A percentile compares a stretch with the other conserved stretches of the same genome.
These are phyloP conservation scores for Trypanosoma caninum DNA, from an alignment of 208 protist species.

Conservation along the genomic window DNA sequence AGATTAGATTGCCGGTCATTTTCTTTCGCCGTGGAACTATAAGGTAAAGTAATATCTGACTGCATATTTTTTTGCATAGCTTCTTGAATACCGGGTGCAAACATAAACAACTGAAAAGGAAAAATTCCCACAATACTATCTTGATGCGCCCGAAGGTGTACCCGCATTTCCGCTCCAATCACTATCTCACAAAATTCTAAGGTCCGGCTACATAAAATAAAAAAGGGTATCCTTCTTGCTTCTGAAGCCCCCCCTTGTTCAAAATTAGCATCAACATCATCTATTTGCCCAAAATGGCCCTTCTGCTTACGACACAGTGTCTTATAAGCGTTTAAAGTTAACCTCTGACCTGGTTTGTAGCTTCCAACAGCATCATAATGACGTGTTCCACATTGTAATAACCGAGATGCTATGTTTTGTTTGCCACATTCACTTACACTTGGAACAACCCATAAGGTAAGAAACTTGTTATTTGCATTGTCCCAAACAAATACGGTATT, in stretches of 20 bases:
- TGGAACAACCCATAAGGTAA: constrained; percentile 12
- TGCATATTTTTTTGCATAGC: no score
- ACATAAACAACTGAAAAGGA: neutral
- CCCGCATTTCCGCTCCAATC: constrained; percentile 2
- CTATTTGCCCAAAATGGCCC: neutral
- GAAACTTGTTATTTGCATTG: constrained; percentile 22
- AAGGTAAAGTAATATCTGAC: no score
- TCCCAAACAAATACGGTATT: constrained; percentile 50
- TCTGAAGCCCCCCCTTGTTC: neutral
- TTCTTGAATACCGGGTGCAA: no score
- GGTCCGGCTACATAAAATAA: constrained; percentile 22
- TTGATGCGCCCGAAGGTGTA: constrained; percentile 25
- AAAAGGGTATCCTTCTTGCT: constrained; percentile 27
- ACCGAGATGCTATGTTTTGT: constrained; percentile 15
- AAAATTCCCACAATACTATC: constrained; percentile 31
- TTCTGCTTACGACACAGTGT: no score
- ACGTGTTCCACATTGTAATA: constrained; percentile 18
- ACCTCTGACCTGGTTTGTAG: neutral
- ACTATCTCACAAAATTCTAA: constrained; percentile 28
- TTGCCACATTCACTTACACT: constrained; percentile 6
- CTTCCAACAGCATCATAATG: constrained; percentile 13
- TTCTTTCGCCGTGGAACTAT: no score
- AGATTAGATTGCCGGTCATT: no score
- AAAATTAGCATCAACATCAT: neutral
- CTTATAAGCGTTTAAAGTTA: no score